Evolutionary conservation across 345 rosid genomes (phyloP).

Genomic region (Populus davidiana): DNA sequence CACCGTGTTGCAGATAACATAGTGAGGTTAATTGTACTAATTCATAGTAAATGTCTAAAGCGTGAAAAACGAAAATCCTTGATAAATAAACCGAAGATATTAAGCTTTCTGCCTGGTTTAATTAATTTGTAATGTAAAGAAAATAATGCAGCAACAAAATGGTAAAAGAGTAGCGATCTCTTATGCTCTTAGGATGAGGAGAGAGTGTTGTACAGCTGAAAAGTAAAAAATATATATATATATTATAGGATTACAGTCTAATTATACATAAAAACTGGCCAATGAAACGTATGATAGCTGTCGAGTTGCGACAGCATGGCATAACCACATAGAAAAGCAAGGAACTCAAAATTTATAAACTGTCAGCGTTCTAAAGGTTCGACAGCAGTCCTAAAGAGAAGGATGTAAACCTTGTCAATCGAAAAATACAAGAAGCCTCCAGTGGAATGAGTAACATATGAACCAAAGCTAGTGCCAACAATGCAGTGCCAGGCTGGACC

Average conservation of each 20-base stretch:
- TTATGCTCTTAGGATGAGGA: not conserved
- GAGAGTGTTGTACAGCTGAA: not conserved
- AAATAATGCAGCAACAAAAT: not conserved
- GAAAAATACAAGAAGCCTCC: slow-evolving; percentile 97
- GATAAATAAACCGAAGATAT: not conserved
- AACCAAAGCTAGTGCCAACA: slow-evolving; percentile 94
- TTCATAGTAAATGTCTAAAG: not conserved
- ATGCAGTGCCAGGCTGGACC: slow-evolving; percentile 99
- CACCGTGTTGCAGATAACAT: not conserved
- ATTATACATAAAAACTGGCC: slow-evolving; percentile 18
- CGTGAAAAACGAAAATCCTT: not conserved
- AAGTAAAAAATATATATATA: not conserved
- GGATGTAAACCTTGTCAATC: slow-evolving; percentile 81
- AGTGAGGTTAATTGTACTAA: not conserved
- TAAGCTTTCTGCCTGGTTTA: not conserved
- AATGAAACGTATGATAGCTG: slow-evolving; percentile 10
- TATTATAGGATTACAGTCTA: slow-evolving; percentile 9
- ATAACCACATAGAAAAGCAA: not conserved
- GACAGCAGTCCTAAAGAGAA: slow-evolving; percentile 90
- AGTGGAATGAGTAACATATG: slow-evolving; percentile 82
- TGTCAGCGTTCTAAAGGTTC: slow-evolving; percentile 71
- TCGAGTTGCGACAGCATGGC: not conserved
- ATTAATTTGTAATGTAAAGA: not conserved
- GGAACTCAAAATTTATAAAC: slow-evolving; percentile 1
- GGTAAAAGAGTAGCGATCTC: not conserved